Evolutionary conservation across 768 basidiomycete species (phyloP).

Genomic region (Mycena polygramma): DNA sequence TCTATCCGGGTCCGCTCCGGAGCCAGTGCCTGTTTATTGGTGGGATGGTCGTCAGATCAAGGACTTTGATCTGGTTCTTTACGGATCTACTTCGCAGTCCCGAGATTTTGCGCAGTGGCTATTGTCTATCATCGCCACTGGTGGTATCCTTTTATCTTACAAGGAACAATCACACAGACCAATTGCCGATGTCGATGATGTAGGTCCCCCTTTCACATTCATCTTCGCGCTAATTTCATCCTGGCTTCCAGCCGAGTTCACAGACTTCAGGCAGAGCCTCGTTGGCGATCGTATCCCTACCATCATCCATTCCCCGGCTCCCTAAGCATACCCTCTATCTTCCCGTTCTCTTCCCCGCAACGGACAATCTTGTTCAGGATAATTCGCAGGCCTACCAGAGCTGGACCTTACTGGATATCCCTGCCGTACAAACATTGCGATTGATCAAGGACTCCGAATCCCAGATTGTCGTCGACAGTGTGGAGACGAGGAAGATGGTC

Average conservation of each 20-base stretch:
- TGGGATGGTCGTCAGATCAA: conserved; percentile 20
- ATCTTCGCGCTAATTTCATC: conserved; percentile 53
- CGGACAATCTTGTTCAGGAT: conserved; percentile 29
- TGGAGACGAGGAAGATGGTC: conserved; percentile 56
- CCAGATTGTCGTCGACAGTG: conserved; percentile 57
- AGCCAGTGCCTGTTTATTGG: conserved; percentile 21
- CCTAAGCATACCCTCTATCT: conserved; percentile 66
- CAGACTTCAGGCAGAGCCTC: conserved; percentile 63
- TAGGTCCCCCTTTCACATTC: conserved; percentile 42
- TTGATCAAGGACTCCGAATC: conserved; percentile 50
- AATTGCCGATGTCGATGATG: not conserved
- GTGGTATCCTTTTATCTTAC: conserved; percentile 43
- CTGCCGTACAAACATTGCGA: conserved; percentile 54
- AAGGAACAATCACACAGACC: not conserved
- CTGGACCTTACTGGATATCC: conserved; percentile 60
- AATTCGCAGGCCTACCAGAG: conserved; percentile 53
- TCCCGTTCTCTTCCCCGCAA: conserved; percentile 62
- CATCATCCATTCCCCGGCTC: conserved; percentile 55
- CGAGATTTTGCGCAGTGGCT: conserved; percentile 74
- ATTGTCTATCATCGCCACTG: conserved; percentile 62
- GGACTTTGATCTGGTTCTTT: conserved; percentile 75
- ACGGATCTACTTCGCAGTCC: conserved; percentile 71
- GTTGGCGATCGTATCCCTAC: conserved; percentile 78
- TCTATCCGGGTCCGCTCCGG: conserved; percentile 10
- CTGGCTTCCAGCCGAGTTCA: conserved; percentile 53